phyloP scores from a whole-genome alignment of 495 filamentous ascomycete genomes.

The Neurospora tetraspora region DNA sequence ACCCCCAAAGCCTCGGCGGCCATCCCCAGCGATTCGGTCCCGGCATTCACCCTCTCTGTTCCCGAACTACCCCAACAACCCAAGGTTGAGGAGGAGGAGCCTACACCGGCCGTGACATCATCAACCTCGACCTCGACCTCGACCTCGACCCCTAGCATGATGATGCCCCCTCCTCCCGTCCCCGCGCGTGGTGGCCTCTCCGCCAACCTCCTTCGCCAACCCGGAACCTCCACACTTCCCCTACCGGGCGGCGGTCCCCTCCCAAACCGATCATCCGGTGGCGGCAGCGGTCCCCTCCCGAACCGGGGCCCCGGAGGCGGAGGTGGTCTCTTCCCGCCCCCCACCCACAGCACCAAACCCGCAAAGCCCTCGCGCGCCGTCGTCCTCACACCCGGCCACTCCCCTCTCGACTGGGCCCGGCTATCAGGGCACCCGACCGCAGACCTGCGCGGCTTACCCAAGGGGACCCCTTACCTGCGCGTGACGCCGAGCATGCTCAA shows the following conservation, averaged over 20 bases:
- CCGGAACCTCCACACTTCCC: slow-evolving; percentile 6
- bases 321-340: slow-evolving; percentile 33
- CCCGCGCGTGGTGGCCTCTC: slow-evolving; percentile 16
- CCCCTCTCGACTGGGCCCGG: slow-evolving; percentile 90
- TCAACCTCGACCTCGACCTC: slow-evolving; percentile 15
- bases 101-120: slow-evolving; percentile 5
- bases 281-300: slow-evolving; percentile 17
- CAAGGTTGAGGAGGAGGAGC: neutral
- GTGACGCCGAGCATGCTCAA: slow-evolving; percentile 75
- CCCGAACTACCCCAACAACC: slow-evolving; percentile 10
- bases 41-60: slow-evolving; percentile 31
- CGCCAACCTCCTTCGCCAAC: slow-evolving; percentile 7
- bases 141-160: slow-evolving; percentile 7
- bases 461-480: slow-evolving; percentile 34
- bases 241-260: slow-evolving; percentile 11
- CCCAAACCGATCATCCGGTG: neutral
- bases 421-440: slow-evolving; percentile 53
- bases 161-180: slow-evolving; percentile 23
- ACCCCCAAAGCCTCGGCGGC: slow-evolving; percentile 30
- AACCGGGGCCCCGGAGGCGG: slow-evolving; percentile 18
- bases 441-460: slow-evolving; percentile 52
- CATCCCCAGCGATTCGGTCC: slow-evolving; percentile 13
- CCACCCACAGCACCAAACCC: slow-evolving; percentile 36
- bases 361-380: slow-evolving; percentile 47
- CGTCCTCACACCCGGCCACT: slow-evolving; percentile 74